Base-by-base conservation (phyloP, 768 basidiomycete species). In the Pleurotus pulmonarius region DNA sequence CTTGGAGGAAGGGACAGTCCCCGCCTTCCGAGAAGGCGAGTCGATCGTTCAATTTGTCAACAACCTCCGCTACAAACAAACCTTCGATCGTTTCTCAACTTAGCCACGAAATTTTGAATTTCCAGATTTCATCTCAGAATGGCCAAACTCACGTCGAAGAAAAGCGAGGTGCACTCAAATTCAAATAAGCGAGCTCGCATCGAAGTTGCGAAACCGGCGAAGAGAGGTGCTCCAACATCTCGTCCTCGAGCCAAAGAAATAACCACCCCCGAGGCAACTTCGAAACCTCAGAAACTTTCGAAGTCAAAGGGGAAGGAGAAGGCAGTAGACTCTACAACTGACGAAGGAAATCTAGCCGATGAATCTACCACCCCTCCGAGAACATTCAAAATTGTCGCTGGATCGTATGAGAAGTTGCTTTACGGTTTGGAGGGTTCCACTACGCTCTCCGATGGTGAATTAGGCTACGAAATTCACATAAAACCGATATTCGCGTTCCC, bases 401-500 rank as follows among this genome's bases (percentile, higher is more conserved):
- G 97, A 0, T 92, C 95, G 15, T 99, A 98, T 70, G 97, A 99
- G 76, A 97, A 95, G 65, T 77, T 98, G 13, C 79, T 99, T 15
- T 98, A 97, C 63, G 95, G 95, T 11, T 75, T 97, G 15, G 81
- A 92, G 57, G 92, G 88, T 37, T 75, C 82, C 0, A 73, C 83
- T 11, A 34, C 45, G 70, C 73, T 15, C 55, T 68, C 34, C n/a
- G 68, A 69, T 48, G 62, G 71, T 5, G 65, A 70, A 39, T 62
- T 64, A 3, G 65, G 68, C 15, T 63, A 75, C 1, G 65, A 71
- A 49, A 74, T 69, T 58, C 63, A 74, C 16, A 65, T 96, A 25
- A 83, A 85, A 55, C 94, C 97, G 0, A 80, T 91, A 44, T 99
- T 99, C 72, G 92, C 94, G 60, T 99, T 99, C 73, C 95, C 97